These are phyloP conservation scores for Linderina pennispora DNA, from an alignment of 192 early-diverging fungal genomes.

Conservation along the genomic window DNA sequence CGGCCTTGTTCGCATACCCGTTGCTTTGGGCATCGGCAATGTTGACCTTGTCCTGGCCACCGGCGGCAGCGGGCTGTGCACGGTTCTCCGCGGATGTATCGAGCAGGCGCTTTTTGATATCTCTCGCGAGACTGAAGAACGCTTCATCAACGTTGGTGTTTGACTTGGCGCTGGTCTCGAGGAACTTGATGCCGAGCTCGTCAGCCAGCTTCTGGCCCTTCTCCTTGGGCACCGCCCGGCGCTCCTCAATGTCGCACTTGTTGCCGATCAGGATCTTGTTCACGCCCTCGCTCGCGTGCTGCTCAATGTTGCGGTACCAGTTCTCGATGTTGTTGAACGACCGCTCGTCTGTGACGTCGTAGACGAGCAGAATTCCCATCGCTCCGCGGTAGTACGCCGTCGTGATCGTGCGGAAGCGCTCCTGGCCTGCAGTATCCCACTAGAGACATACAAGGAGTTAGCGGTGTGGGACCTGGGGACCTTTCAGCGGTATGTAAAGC, in stretches of 20 bases:
- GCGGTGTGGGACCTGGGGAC: background rate
- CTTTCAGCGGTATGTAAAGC: too few species aligned
- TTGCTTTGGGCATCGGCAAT: conserved; percentile 35
- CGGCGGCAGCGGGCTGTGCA: conserved; percentile 16
- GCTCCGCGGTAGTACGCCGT: conserved; percentile 99
- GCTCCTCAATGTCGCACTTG: conserved; percentile 94
- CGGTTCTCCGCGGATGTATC: conserved; percentile 57
- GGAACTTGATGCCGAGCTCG: conserved; percentile 91
- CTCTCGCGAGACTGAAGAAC: conserved; percentile 92
- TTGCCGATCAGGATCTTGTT: conserved; percentile 99
- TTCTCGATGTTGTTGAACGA: conserved; percentile 99
- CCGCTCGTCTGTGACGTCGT: conserved; percentile 98
- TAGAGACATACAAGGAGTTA: conserved; percentile 2
- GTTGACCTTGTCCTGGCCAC: conserved; percentile 70
- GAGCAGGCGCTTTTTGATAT: conserved; percentile 98
- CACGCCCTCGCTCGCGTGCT: conserved; percentile 97
- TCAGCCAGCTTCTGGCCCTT: conserved; percentile 93
- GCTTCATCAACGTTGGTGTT: conserved; percentile 97
- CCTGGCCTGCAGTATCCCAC: conserved; percentile 99
- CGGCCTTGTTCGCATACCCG: conserved; percentile 17
- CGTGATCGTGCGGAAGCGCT: conserved; percentile 98
- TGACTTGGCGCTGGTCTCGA: conserved; percentile 98
- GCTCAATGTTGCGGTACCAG: conserved; percentile 99
- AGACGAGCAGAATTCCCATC: conserved; percentile 97
- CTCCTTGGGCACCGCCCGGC: conserved; percentile 86